Evolutionary conservation across 2,329 filamentous ascomycete genomes (phyloP), one percentile per base, ranked within the genome.

Genomic region (Exutisphaerella laricina): DNA sequence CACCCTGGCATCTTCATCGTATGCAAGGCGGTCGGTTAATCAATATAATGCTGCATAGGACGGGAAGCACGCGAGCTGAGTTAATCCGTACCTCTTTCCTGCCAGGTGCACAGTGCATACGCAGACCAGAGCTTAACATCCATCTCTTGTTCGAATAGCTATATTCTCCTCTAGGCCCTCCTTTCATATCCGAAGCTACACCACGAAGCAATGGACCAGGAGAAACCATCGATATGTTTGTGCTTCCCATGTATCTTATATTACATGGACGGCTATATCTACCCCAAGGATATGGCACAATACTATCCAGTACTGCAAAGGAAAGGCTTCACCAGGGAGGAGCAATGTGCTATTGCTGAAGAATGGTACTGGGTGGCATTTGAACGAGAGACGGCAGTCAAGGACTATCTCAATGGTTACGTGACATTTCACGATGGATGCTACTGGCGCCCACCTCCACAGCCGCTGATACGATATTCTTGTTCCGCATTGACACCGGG

Each of bases 361-460:
- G 52, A 55, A 28, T 55, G 52, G 52, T 55, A 53, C 34, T 55
- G 52, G 52, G 44, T 55, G 5, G 48, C 52, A 4, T 43, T 55
- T 28, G 52, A 55, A 22, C 35, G 52, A 17, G 52, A 55, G 39
- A 55, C 52, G 12, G 50, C 45, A 14, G 52, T 55, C 4, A 51
- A 39, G 26, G 50, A 55, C 30, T 55, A 53, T 28, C 40, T 55
- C 6, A 26, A 41, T 14, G 52, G 52, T 17, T 41, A 46, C 39
- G 52, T 48, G 13, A 55, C 45, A 18, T 48, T 55, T 37, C 30
- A 34, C 23, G 52, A 55, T 45, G 52, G 50, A 5, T 50, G 48
- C 23, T 49, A 39, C 41, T 53, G 50, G 50, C 40, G 48, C 12
- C 50, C 43, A n/a, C 46, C 46, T 8, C 33, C 33, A n/a, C 48